Conservation (phyloP, 139 green algal species). For the Nannochloris sp. region DNA sequence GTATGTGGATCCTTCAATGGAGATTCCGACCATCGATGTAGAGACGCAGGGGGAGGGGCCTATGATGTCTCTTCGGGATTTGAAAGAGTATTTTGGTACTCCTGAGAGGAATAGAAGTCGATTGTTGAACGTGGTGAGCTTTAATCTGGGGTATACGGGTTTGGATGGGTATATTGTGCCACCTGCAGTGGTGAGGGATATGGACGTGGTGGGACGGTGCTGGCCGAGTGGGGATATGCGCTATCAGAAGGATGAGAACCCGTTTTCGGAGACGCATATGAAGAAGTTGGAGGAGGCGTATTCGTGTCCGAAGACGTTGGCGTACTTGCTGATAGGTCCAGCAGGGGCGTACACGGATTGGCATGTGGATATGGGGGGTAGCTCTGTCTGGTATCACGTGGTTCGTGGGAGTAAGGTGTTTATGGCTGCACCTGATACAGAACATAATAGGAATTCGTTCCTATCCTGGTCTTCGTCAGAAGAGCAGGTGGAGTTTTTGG, state of each 20-base stretch:
- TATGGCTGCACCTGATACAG: constrained; percentile 31
- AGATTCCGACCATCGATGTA: constrained; percentile 36
- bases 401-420: constrained; percentile 44
- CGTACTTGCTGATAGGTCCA: constrained; percentile 42
- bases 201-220: constrained; percentile 28
- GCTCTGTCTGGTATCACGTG: constrained; percentile 52
- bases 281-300: constrained; percentile 2
- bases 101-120: constrained; percentile 10
- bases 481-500: constrained; percentile 32
- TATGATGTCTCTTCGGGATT: constrained; percentile 22
- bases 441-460: constrained; percentile 32
- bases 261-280: too few relatives aligned
- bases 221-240: constrained; percentile 21
- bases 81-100: constrained; percentile 23
- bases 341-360: constrained; percentile 43
- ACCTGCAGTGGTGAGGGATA: constrained; percentile 17
- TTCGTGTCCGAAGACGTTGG: constrained; percentile 29
- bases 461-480: constrained; percentile 31
- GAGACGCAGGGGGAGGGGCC: constrained; percentile 33
- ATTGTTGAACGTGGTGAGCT: constrained; percentile 46
- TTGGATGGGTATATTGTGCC: constrained; percentile 26
- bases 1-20: too few relatives aligned
- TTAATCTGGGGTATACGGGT: constrained; percentile 28
- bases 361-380: constrained; percentile 52
- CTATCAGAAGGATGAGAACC: too few relatives aligned